Conservation (phyloP, 257 asterid species). For the Salvia hispanica region DNA sequence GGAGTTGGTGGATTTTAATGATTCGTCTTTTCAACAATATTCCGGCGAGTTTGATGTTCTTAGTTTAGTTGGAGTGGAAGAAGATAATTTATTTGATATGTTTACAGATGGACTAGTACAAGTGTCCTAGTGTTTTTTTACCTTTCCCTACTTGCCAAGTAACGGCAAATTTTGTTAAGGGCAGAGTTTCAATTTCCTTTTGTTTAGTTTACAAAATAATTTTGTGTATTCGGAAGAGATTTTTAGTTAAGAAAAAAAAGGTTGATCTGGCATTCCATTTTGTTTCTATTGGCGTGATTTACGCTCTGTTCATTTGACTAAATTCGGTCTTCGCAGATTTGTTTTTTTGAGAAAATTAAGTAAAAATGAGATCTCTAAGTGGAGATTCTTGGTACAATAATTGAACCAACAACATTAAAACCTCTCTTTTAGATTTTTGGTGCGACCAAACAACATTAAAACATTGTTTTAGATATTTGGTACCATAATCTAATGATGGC, state of each 20-base stretch:
- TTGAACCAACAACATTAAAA: slow-evolving; percentile 12
- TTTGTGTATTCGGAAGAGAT: neutral
- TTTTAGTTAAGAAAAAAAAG: neutral
- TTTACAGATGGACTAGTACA: slow-evolving; percentile 3
- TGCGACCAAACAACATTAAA: neutral
- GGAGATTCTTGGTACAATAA: slow-evolving; percentile 12
- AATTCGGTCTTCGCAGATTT: neutral
- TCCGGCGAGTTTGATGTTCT: neutral
- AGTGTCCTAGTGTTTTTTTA: neutral
- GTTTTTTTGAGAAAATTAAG: slow-evolving; percentile 1
- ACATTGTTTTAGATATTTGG: slow-evolving; percentile 2
- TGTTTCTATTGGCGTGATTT: slow-evolving; percentile 30
- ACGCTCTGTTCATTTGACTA: slow-evolving; percentile 32
- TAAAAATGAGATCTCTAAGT: neutral
- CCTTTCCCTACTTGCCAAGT: slow-evolving; percentile 25
- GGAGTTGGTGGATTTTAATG: slow-evolving; percentile 15
- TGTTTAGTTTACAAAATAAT: neutral
- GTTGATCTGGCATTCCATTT: slow-evolving; percentile 30
- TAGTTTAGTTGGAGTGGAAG: slow-evolving; percentile 21
- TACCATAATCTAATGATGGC: neutral
- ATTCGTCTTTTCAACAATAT: neutral
- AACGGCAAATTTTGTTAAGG: slow-evolving; percentile 34
- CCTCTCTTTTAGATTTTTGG: slow-evolving; percentile 7
- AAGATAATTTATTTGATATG: slow-evolving; percentile 24
- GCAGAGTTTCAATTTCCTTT: neutral